phyloP scores from a whole-genome alignment of 2,329 filamentous ascomycete genomes.

The Fusarium sp. region DNA sequence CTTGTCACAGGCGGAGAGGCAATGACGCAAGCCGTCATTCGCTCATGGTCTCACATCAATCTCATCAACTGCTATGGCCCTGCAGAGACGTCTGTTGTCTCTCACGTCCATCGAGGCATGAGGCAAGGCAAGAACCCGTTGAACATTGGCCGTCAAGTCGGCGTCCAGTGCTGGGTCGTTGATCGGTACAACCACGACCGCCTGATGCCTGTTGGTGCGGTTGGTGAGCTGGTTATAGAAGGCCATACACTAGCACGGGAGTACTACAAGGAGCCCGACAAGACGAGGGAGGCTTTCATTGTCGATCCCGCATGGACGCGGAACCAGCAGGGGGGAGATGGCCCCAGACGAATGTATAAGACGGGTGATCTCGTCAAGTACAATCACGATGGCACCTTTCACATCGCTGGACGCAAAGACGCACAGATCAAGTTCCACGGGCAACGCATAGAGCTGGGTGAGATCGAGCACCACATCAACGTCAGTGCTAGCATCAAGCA shows the following conservation, averaged over 20 bases:
- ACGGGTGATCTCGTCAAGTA: slow-evolving; percentile 39
- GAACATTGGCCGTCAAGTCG: slow-evolving; percentile 36
- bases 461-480: slow-evolving; percentile 46
- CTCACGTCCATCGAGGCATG: slow-evolving; percentile 29
- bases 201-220: slow-evolving; percentile 44
- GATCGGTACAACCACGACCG: slow-evolving; percentile 40
- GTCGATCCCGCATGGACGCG: slow-evolving; percentile 22
- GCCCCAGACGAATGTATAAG: slow-evolving; percentile 29
- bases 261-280: slow-evolving; percentile 55
- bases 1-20: slow-evolving; percentile 41
- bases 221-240: slow-evolving; percentile 52
- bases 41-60: slow-evolving; percentile 38
- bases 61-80: slow-evolving; percentile 40
- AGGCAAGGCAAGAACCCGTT: slow-evolving; percentile 28
- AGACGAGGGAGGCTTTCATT: slow-evolving; percentile 48
- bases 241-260: slow-evolving; percentile 55
- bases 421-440: slow-evolving; percentile 49
- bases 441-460: slow-evolving; percentile 47
- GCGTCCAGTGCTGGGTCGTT: slow-evolving; percentile 42
- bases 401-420: slow-evolving; percentile 43
- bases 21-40: slow-evolving; percentile 34
- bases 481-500: slow-evolving; percentile 33
- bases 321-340: not conserved
- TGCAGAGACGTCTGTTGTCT: slow-evolving; percentile 38
- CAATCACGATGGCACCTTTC: slow-evolving; percentile 42